These are phyloP conservation scores for Tetrahymena malaccensis DNA, from an alignment of 73 alveolate genomes.

Conservation along the genomic window DNA sequence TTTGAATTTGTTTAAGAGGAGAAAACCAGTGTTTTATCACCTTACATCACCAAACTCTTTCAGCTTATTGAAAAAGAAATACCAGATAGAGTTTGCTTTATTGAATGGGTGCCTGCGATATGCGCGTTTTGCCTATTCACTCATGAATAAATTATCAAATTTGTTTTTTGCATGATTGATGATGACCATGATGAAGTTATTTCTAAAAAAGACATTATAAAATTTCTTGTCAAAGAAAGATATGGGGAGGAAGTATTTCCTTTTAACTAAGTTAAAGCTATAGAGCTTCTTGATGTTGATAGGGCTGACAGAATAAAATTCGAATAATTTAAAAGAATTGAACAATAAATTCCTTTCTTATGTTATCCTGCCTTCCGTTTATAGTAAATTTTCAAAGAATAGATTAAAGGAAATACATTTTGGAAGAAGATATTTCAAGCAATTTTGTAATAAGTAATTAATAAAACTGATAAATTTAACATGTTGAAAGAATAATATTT, in stretches of 20 bases:
- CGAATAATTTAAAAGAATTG: slow-evolving; percentile 24
- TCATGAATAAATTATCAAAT: slow-evolving; percentile 6
- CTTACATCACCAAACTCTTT: slow-evolving; percentile 6
- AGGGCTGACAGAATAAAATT: slow-evolving; percentile 17
- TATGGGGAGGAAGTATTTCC: slow-evolving; percentile 12
- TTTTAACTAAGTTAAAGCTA: slow-evolving; percentile 17
- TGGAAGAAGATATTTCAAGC: slow-evolving; percentile 11
- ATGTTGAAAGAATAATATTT: background rate
- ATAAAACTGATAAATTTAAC: background rate
- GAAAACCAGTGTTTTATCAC: slow-evolving; percentile 8
- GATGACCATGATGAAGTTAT: slow-evolving; percentile 24
- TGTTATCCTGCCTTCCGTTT: slow-evolving; percentile 29
- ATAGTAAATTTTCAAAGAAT: background rate
- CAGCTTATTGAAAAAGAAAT: slow-evolving; percentile 18
- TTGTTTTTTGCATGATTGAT: slow-evolving; percentile 14
- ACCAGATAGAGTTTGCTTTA: slow-evolving; percentile 10
- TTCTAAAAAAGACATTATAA: slow-evolving; percentile 19
- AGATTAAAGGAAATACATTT: background rate
- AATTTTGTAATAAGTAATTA: slow-evolving; percentile 2
- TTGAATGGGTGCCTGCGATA: slow-evolving; percentile 34
- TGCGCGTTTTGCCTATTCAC: slow-evolving; percentile 12
- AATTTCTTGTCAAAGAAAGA: slow-evolving; percentile 13
- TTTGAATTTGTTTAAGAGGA: slow-evolving; percentile 28
- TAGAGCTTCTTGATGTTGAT: slow-evolving; percentile 15
- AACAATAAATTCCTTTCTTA: slow-evolving; percentile 14